Evolutionary conservation across 345 rosid genomes (phyloP), one percentile per base, ranked within the genome.

Genomic region (Bruguiera sexangula): DNA sequence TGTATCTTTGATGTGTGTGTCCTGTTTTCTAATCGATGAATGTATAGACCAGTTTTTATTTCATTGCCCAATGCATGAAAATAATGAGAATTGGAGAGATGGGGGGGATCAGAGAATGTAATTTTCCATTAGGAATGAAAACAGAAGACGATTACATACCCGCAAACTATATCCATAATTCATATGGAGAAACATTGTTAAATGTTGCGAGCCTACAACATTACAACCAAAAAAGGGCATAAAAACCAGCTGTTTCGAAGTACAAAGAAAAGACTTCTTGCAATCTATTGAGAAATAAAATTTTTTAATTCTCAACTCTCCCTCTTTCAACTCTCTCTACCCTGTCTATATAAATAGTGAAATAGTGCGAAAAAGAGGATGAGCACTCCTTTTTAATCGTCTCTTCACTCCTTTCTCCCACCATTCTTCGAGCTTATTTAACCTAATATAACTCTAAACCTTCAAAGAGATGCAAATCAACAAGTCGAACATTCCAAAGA

Each of bases 351-450:
- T 73, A 79, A 22, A n/a, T 62, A 69, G 53, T 73, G 69, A 81
- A 68, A 75, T 62, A 76, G 88, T 82, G 88, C 88, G 79, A 13
- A 89, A 88, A 87, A 95, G 97, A 90, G 99, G 99, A 95, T 92
- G 97, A 95, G 96, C 97, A 88, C 94, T 78, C 61, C 34, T 65
- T 71, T 69, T 68, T 43, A 6, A 74, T 36, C 24, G 89, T 89
- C 96, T 84, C 92, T 85, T 89, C 96, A 29, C 92, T 81, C 88
- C 85, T 87, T 87, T 84, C 92, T 13, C 76, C 86, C 89, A 76
- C 82, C 76, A 27, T 69, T 26, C 75, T 78, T 73, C 70, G 8
- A 31, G 46, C 78, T 79, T 81, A 82, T 82, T 81, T 73, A 2
- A 68, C 65, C 81, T 77, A 75, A 65, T 64, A 69, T 76, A 61